Evolutionary conservation across 345 rosid species (phyloP), one percentile per base, ranked within the genome.

Genomic region (Psidium guajava): DNA sequence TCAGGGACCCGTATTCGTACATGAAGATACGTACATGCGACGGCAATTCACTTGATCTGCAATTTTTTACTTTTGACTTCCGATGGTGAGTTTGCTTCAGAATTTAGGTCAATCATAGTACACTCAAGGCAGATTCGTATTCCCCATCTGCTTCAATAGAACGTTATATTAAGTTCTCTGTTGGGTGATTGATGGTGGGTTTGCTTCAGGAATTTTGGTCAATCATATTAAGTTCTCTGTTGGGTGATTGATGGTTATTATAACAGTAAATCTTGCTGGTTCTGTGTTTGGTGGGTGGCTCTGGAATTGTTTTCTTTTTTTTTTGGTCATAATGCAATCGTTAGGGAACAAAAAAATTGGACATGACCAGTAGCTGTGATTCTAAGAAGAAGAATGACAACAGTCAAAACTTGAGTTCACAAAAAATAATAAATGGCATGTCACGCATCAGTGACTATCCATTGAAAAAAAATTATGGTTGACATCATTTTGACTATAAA

Each of bases 1-100:
- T 47, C 93, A 88, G 89, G 93, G 88, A 44, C 97, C 98, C 10
- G 96, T 92, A 52, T 96, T 95, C 73, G 95, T 95, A 44, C 95
- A 93, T 50, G 96, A 96, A 89, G 98, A 94, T 86, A 93, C 96
- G 36, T 92, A 93, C 83, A 91, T 91, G 90, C 91, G 95, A 90
- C 87, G 96, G 54, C 98, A 95, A 85, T 90, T 93, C 88, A 90
- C 95, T 69, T 93, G 93, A 92, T 69, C 80, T 21, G 24, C 80
- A 69, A 69, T 69, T 32, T 16, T 69, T 16, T 14, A 28, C 74
- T 59, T 59, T 59, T 59, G 36, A 27, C 18, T 52, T 32, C 18
- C 7, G 21, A 61, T 61, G 74, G 57, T 36, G 74, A 10, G 16
- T 28, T 28, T 61, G 74, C 74, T 61, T 6, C 36, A 61, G 42